Base-by-base conservation (phyloP, 352 stramenopile species). In the Stephanocyclus meneghinianus region DNA sequence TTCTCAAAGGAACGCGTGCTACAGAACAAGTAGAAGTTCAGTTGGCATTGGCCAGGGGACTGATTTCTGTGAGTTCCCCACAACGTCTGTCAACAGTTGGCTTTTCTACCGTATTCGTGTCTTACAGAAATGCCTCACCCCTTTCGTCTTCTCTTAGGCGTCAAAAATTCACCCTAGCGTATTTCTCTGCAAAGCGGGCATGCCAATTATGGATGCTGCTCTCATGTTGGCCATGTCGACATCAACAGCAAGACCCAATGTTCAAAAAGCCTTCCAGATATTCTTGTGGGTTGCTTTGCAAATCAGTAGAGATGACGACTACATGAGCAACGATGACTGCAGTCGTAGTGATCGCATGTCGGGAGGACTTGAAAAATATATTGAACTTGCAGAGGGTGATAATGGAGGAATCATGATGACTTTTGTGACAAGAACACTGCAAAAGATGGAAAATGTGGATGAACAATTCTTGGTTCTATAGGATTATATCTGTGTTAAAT, bases 401-500 rank as follows among this genome's bases (percentile, higher is more conserved):
- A 87, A 87, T 76, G 76, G 76, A 40, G 72, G 68, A 21, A 87
- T 87, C 35, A 87, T 87, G 80, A 78, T 87, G 65, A 81, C 55
- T 11, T 78, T 87, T 40, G 76, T 87, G n/a, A 81, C 75, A 16
- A 30, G 73, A 11, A 83, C 63, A 35, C 29, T 82, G 44, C 48
- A 60, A 18, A 82, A 82, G 51, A 82, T 82, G 3, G 75, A 82
- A 26, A 63, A 82, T 30, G 21, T 76, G 2, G 65, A 74, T 56
- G 74, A 81, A 16, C 35, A 71, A 3, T 71, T 71, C 35, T 65
- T 65, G 13, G 57, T 65, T 30, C 11, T 51, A 5, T 65, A 65
- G 18, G 21, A 45, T n/a, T 53, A 21, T 16, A 53, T 53, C 3
- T 53, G 45, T 11, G 45, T 6, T 53, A 2, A 6, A 53, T 15